Conservation (phyloP, 169 alveolate genomes). For the Eimeria sp. region DNA sequence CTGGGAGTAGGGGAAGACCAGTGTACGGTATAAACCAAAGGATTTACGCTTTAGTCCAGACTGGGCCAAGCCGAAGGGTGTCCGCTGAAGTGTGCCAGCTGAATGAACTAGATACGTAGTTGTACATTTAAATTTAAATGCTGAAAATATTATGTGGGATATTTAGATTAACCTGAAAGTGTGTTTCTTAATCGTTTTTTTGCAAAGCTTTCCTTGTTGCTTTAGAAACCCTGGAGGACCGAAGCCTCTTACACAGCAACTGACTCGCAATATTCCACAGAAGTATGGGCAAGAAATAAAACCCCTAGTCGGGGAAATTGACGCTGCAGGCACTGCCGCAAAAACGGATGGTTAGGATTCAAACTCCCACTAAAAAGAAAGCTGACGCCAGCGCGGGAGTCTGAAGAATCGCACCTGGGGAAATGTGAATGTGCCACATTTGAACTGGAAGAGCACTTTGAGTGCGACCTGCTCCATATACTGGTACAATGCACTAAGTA, state of each 20-base stretch:
- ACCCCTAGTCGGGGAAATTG: not conserved
- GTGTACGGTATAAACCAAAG: too few relatives aligned
- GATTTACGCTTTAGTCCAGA: too few relatives aligned
- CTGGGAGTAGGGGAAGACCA: not conserved
- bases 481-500: too few relatives aligned
- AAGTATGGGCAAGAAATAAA: not conserved
- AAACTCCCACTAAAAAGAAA: not conserved
- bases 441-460: not conserved
- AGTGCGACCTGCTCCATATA: too few relatives aligned
- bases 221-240: too few relatives aligned
- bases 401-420: not conserved
- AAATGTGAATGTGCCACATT: not conserved
- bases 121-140: too few relatives aligned
- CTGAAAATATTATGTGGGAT: too few relatives aligned
- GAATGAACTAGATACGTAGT: not conserved
- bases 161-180: too few relatives aligned
- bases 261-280: not conserved
- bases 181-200: too few relatives aligned
- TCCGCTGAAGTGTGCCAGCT: not conserved
- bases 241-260: not conserved
- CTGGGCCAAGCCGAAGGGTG: not conserved
- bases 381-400: not conserved
- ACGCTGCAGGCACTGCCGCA: not conserved
- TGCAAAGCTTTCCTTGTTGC: too few relatives aligned
- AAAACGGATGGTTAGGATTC: not conserved